Conservation (phyloP, 2,329 filamentous ascomycete genomes). For the Orbilia quercus region DNA sequence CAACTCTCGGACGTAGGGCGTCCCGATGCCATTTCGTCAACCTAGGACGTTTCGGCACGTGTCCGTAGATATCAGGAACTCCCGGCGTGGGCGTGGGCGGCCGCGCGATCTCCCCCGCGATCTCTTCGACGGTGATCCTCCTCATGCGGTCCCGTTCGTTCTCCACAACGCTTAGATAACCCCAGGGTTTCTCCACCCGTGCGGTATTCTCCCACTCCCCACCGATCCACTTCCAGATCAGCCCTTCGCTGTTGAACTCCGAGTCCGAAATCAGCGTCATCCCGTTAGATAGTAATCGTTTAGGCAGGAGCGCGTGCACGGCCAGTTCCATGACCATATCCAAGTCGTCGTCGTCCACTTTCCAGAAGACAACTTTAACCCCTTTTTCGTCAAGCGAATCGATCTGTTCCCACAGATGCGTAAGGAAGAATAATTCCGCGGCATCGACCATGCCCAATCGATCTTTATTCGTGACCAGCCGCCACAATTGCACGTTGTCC, state of each 20-base stretch:
- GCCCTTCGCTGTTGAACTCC: not conserved
- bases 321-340: not conserved
- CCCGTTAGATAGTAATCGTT: not conserved
- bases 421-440: not conserved
- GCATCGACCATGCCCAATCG: constrained; percentile 7
- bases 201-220: constrained; percentile 7
- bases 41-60: no score
- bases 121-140: no score
- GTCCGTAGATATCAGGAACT: no score
- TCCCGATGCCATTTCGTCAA: no score
- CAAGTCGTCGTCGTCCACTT: constrained; percentile 10
- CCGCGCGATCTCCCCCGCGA: no score
- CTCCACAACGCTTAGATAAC: no score
- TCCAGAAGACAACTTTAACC: constrained; percentile 17
- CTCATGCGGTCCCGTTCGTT: no score
- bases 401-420: constrained; percentile 7
- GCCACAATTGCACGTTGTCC: constrained; percentile 7
- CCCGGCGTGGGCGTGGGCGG: no score
- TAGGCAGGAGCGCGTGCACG: constrained; percentile 1
- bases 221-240: constrained; percentile 8
- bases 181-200: not conserved
- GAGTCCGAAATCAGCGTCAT: not conserved
- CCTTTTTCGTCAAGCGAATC: constrained; percentile 1
- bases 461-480: not conserved
- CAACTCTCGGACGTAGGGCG: no score